These are phyloP conservation scores for Podospora pseudocomata DNA, from an alignment of 495 filamentous ascomycete genomes.

Conservation along the genomic window DNA sequence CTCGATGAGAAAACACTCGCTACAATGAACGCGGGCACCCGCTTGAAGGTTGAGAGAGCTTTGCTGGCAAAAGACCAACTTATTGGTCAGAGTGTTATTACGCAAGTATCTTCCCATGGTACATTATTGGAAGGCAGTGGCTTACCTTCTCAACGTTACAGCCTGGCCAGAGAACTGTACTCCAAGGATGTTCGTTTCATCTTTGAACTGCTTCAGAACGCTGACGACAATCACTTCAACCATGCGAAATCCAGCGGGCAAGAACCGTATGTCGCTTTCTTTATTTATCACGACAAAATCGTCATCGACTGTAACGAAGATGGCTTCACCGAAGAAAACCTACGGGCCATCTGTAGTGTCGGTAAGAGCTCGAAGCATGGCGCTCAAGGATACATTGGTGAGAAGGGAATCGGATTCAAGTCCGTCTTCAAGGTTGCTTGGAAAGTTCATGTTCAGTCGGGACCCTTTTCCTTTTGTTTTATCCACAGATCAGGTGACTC, in stretches of 20 bases:
- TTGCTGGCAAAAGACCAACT: neutral
- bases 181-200: slow-evolving; percentile 37
- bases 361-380: slow-evolving; percentile 40
- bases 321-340: slow-evolving; percentile 38
- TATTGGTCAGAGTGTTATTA: neutral
- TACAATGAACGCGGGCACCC: neutral
- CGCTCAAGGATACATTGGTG: slow-evolving; percentile 44
- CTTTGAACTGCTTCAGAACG: slow-evolving; percentile 45
- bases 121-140: neutral
- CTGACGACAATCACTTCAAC: slow-evolving; percentile 40
- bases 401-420: slow-evolving; percentile 54
- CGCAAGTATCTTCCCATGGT: neutral
- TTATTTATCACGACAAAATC: slow-evolving; percentile 30
- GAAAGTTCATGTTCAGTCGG: slow-evolving; percentile 48
- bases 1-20: neutral
- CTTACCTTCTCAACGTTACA: neutral
- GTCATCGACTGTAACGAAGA: slow-evolving; percentile 48
- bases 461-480: slow-evolving; percentile 46
- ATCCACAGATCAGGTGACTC: slow-evolving; percentile 27
- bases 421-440: slow-evolving; percentile 49
- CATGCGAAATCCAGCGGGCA: slow-evolving; percentile 2
- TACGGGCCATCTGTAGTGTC: slow-evolving; percentile 37
- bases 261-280: slow-evolving; percentile 35
- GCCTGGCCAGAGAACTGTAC: slow-evolving; percentile 40
- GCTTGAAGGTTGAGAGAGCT: neutral